Conservation (phyloP, 306 rosid genomes). For the Rosa rugosa region DNA sequence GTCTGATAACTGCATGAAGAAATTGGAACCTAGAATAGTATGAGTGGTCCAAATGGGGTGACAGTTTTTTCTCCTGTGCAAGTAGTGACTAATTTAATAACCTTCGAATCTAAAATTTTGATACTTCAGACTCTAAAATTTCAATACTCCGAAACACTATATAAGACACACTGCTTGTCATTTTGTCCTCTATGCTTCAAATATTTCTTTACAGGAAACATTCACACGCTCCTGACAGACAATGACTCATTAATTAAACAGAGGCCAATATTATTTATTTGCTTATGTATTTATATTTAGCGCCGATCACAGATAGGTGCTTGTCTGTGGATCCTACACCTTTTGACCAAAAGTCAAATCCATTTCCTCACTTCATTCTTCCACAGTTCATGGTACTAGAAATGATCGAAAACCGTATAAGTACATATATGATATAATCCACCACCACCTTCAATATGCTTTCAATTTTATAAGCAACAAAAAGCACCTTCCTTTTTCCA, state of each 20-base stretch:
- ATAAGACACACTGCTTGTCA: no score
- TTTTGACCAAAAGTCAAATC: conserved; percentile 76
- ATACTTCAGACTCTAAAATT: background rate
- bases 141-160: background rate
- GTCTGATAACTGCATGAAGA: background rate
- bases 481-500: conserved; percentile 58
- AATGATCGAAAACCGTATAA: conserved; percentile 16
- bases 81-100: no score
- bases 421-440: conserved; percentile 13
- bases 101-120: no score
- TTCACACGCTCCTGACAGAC: conserved; percentile 75
- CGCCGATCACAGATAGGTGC: conserved; percentile 66
- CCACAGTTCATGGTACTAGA: conserved; percentile 18
- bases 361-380: conserved; percentile 27
- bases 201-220: conserved; percentile 32
- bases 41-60: background rate
- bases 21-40: background rate
- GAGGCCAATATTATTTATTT: conserved; percentile 4
- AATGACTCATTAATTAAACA: conserved; percentile 59
- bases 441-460: conserved; percentile 53
- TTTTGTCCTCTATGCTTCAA: background rate
- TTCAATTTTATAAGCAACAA: conserved; percentile 39
- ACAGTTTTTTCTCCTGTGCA: background rate
- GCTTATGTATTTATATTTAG: background rate
- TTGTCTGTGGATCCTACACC: conserved; percentile 54